Conservation (phyloP, 176 grass and related monocot genomes). For the Zoysia japonica region DNA sequence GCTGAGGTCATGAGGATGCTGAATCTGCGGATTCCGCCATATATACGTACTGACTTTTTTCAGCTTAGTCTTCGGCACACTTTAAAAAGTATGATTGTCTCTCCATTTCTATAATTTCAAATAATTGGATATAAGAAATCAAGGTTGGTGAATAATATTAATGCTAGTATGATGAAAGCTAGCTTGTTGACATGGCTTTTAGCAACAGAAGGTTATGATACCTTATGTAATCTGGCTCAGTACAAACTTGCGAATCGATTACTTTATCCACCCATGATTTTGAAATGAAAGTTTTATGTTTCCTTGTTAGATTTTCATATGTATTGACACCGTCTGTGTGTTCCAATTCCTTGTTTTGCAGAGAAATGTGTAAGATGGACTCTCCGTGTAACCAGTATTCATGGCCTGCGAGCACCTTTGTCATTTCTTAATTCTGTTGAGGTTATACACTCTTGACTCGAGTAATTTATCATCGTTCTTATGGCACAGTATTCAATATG, state of each 20-base stretch:
- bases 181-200: background rate
- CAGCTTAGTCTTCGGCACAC: conserved; percentile 73
- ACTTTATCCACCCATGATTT: conserved; percentile 12
- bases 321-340: background rate
- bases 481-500: conserved; percentile 5
- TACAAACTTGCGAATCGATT: background rate
- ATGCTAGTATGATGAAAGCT: background rate
- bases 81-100: conserved; percentile 66
- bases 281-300: background rate
- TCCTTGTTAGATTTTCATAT: conserved; percentile 14
- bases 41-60: conserved; percentile 79
- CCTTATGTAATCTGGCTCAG: background rate
- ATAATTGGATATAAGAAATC: conserved; percentile 3
- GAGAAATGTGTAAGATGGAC: conserved; percentile 89
- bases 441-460: conserved; percentile 46
- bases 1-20: conserved; percentile 69
- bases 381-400: conserved; percentile 74
- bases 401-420: conserved; percentile 80
- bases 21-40: conserved; percentile 77
- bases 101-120: conserved; percentile 15
- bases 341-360: conserved; percentile 34
- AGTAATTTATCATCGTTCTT: conserved; percentile 31
- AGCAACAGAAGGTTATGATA: background rate
- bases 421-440: conserved; percentile 83
- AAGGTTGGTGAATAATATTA: background rate